These are phyloP conservation scores for Adenanthera pavonina DNA, from an alignment of 306 rosid species.

Conservation along the genomic window DNA sequence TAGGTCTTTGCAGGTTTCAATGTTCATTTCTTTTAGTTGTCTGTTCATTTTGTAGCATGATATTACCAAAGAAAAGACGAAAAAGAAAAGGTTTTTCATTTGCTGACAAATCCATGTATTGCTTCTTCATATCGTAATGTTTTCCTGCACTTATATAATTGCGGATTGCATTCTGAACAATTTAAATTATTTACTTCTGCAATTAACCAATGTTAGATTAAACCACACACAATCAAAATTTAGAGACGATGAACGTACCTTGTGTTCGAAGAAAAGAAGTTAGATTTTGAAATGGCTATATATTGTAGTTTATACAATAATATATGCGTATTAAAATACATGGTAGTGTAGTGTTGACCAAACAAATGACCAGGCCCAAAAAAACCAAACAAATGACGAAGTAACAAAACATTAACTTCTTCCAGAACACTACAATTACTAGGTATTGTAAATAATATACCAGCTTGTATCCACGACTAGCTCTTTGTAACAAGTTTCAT, in stretches of 20 bases:
- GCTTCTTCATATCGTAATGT: not conserved
- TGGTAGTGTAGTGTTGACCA: not conserved
- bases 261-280: not conserved
- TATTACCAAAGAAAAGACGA: too few relatives aligned
- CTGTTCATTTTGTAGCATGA: too few relatives aligned
- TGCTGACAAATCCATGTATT: not conserved
- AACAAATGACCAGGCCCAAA: not conserved
- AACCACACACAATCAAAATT: not conserved
- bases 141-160: not conserved
- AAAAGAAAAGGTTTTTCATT: not conserved
- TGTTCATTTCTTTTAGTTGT: too few relatives aligned
- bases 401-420: not conserved
- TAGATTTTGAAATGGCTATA: not conserved
- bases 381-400: not conserved
- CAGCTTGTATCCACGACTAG: not conserved
- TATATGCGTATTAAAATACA: not conserved
- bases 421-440: not conserved
- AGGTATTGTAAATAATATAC: not conserved
- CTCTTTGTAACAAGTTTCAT: not conserved
- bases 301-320: not conserved
- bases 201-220: not conserved
- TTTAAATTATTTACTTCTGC: not conserved
- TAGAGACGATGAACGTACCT: not conserved
- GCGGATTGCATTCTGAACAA: not conserved
- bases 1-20: not conserved